Conservation (phyloP, 768 basidiomycete genomes). For the Lyophyllum atratum region DNA sequence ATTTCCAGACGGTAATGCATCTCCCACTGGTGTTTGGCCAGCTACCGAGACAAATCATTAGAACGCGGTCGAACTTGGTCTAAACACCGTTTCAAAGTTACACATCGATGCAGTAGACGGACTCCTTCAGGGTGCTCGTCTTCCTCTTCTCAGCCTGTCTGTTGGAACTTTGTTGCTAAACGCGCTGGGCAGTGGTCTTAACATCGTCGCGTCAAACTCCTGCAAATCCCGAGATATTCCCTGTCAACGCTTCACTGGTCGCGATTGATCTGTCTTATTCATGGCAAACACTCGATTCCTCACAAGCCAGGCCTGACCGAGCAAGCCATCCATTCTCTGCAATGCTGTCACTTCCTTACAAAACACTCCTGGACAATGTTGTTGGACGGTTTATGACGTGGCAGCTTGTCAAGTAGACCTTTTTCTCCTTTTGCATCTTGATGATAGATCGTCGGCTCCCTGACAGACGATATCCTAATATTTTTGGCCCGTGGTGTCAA, state of each 20-base stretch:
- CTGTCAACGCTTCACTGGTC: slow-evolving; percentile 43
- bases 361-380: slow-evolving; percentile 51
- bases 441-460: not conserved
- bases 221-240: slow-evolving; percentile 12
- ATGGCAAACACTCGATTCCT: slow-evolving; percentile 29
- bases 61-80: slow-evolving; percentile 62
- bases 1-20: slow-evolving; percentile 47
- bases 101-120: slow-evolving; percentile 48
- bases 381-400: slow-evolving; percentile 54
- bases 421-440: slow-evolving; percentile 1
- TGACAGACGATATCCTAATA: slow-evolving; percentile 70
- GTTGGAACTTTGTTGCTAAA: slow-evolving; percentile 5
- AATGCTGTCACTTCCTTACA: slow-evolving; percentile 56
- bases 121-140: slow-evolving; percentile 39
- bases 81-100: slow-evolving; percentile 57
- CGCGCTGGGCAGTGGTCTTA: slow-evolving; percentile 10
- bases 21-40: not conserved
- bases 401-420: slow-evolving; percentile 59
- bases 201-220: slow-evolving; percentile 20
- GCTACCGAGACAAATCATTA: slow-evolving; percentile 25
- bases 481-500: slow-evolving; percentile 71
- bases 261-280: slow-evolving; percentile 35
- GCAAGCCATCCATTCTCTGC: slow-evolving; percentile 53
- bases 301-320: slow-evolving; percentile 6
- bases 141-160: slow-evolving; percentile 11